These are phyloP conservation scores for Durotheca rogersii DNA, from an alignment of 495 filamentous ascomycete species.

Conservation along the genomic window DNA sequence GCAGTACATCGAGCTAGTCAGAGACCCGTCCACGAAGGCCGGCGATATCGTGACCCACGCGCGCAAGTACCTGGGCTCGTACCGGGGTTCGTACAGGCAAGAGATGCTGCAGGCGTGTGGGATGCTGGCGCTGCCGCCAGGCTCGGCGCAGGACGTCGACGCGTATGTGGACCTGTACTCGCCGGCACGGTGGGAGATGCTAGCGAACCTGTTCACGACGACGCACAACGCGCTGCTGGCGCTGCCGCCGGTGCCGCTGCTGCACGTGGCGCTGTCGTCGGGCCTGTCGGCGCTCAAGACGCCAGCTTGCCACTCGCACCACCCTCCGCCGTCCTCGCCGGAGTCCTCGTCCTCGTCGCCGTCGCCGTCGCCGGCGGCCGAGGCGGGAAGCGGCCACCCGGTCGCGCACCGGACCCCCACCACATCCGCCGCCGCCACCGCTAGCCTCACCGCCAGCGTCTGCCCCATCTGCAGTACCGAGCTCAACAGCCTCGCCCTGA, in stretches of 20 bases:
- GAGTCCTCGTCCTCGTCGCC: too few species aligned
- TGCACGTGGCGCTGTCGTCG: slow-evolving; percentile 87
- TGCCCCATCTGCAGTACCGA: slow-evolving; percentile 96
- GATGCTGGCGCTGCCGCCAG: slow-evolving; percentile 71
- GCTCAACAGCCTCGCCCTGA: slow-evolving; percentile 83
- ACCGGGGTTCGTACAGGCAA: slow-evolving; percentile 62
- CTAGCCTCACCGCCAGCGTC: too few species aligned
- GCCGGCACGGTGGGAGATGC: slow-evolving; percentile 65
- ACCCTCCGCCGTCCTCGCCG: too few species aligned
- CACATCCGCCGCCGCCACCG: too few species aligned
- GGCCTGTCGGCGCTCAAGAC: slow-evolving; percentile 95
- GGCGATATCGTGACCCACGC: slow-evolving; percentile 79
- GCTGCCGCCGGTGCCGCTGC: slow-evolving; percentile 78
- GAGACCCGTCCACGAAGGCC: slow-evolving; percentile 61
- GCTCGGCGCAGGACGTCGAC: slow-evolving; percentile 44
- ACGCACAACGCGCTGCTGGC: slow-evolving; percentile 86
- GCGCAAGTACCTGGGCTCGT: slow-evolving; percentile 71
- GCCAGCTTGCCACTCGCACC: slow-evolving; percentile 81
- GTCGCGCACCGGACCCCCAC: too few species aligned
- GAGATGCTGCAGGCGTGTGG: slow-evolving; percentile 75
- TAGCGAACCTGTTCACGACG: slow-evolving; percentile 79
- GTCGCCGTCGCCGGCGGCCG: too few species aligned
- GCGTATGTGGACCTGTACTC: slow-evolving; percentile 64
- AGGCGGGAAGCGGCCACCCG: too few species aligned
- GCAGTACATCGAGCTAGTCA: slow-evolving; percentile 88